Conservation (phyloP, 2,329 filamentous ascomycete genomes). For the Venturia pyrina region DNA sequence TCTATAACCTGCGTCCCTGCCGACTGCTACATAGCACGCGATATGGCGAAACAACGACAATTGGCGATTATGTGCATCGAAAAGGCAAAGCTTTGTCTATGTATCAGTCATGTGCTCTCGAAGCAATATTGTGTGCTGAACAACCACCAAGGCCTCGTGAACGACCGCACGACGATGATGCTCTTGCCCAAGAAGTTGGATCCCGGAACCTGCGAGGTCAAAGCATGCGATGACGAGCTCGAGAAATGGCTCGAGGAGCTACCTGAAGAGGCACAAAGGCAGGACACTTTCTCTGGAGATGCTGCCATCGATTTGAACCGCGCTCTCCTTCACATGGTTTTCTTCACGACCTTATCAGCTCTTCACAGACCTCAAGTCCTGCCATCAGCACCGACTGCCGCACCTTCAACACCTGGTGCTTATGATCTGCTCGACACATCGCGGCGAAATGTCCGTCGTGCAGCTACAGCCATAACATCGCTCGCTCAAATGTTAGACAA, state of each 20-base stretch:
- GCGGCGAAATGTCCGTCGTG: conserved; percentile 69
- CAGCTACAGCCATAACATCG: conserved; percentile 74
- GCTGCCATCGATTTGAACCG: conserved; percentile 61
- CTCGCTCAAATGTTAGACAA: conserved; percentile 70
- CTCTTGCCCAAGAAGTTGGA: conserved; percentile 79
- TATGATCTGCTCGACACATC: conserved; percentile 73
- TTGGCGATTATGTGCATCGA: conserved; percentile 83
- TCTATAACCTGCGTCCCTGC: conserved; percentile 57
- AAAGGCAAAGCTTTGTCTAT: conserved; percentile 80
- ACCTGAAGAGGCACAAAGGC: conserved; percentile 60
- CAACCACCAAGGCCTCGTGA: conserved; percentile 62
- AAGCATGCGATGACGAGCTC: conserved; percentile 68
- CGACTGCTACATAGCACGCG: conserved; percentile 61
- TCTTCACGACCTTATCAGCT: conserved; percentile 82
- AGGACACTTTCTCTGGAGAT: conserved; percentile 49
- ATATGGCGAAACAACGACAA: conserved; percentile 63
- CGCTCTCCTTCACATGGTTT: conserved; percentile 86
- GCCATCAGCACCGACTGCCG: conserved; percentile 51
- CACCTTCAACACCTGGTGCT: conserved; percentile 41
- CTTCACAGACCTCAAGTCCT: conserved; percentile 86
- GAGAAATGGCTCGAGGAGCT: conserved; percentile 66
- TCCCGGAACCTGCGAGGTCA: conserved; percentile 71
- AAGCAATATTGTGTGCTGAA: conserved; percentile 89
- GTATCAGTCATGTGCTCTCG: conserved; percentile 79
- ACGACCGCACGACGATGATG: conserved; percentile 72